Evolutionary conservation across 2,329 filamentous ascomycete genomes (phyloP).

Genomic region (Byssochlamys sp.): DNA sequence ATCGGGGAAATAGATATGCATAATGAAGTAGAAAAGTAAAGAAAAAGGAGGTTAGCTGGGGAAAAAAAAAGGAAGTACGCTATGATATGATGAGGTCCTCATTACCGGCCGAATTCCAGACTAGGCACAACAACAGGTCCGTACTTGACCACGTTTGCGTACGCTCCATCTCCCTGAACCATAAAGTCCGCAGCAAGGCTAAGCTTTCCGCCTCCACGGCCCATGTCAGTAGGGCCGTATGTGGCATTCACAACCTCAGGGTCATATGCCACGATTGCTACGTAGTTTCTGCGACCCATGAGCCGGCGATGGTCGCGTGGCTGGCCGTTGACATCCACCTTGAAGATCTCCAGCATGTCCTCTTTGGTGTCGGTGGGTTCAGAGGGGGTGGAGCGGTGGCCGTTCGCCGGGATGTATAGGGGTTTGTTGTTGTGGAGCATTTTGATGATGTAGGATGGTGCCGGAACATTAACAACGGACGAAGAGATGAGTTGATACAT

Average conservation of each 20-base stretch:
- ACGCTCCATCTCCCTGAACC: conserved; percentile 81
- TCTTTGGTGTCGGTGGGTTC: conserved; percentile 83
- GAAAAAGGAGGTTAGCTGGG: neutral
- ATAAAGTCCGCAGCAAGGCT: conserved; percentile 93
- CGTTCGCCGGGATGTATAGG: conserved; percentile 83
- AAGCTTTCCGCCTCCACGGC: conserved; percentile 44
- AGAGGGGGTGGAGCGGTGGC: conserved; percentile 57
- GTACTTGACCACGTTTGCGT: conserved; percentile 80
- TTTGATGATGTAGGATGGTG: conserved; percentile 76
- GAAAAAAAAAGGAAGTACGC: neutral
- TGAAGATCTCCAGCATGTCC: conserved; percentile 99
- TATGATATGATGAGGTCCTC: neutral
- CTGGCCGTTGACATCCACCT: conserved; percentile 78
- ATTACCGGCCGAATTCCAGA: conserved; percentile 43
- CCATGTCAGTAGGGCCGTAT: conserved; percentile 26
- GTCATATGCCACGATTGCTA: conserved; percentile 88
- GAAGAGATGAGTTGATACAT: conserved; percentile 98
- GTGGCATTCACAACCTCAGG: conserved; percentile 59
- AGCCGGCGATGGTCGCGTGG: conserved; percentile 77
- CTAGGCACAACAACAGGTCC: conserved; percentile 91
- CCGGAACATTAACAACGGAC: conserved; percentile 81
- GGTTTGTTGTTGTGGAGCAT: conserved; percentile 91
- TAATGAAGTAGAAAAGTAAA: neutral
- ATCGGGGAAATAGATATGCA: neutral
- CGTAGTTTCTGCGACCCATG: conserved; percentile 88